Percentiles rank a stretch among this genome's conserved stretches.
phyloP scores from a whole-genome alignment of 495 filamentous ascomycete genomes.

The Trichoderma virens region DNA sequence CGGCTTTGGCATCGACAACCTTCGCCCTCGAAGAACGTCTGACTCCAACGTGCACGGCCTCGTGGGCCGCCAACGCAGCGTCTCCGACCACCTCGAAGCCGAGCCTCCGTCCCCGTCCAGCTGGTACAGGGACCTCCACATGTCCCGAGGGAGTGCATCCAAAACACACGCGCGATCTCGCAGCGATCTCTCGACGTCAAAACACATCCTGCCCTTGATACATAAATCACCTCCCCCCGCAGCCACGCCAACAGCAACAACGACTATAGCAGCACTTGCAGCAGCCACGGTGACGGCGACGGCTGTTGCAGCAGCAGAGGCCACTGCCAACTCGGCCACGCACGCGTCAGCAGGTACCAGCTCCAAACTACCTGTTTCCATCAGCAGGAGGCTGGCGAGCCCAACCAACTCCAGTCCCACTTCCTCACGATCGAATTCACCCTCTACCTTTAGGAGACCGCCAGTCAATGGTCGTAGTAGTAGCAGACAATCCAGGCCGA shows the following conservation, averaged over 20 bases:
- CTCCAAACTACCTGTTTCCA: slow-evolving; percentile 34
- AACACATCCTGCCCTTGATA: slow-evolving; percentile 14
- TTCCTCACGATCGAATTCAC: slow-evolving; percentile 45
- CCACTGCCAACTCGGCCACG: slow-evolving; percentile 21
- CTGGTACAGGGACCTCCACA: slow-evolving; percentile 4
- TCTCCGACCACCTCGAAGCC: slow-evolving; percentile 38
- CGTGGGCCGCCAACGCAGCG: slow-evolving; percentile 31
- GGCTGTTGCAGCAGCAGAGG: slow-evolving; percentile 5
- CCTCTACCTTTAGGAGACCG: slow-evolving; percentile 27
- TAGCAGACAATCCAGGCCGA: slow-evolving; percentile 23
- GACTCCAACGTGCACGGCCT: slow-evolving; percentile 35
- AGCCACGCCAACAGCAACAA: background rate
- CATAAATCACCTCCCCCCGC: background rate
- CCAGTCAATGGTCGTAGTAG: slow-evolving; percentile 23
- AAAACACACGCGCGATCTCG: slow-evolving; percentile 38
- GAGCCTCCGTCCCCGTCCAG: slow-evolving; percentile 24
- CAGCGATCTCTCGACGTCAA: slow-evolving; percentile 40
- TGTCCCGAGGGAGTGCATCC: slow-evolving; percentile 16
- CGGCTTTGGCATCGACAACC: slow-evolving; percentile 42
- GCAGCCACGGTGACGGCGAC: slow-evolving; percentile 1
- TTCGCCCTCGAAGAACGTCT: slow-evolving; percentile 34
- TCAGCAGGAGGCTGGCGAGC: slow-evolving; percentile 31
- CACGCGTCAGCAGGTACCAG: background rate
- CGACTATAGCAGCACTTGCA: slow-evolving; percentile 8
- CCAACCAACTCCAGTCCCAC: slow-evolving; percentile 36